Evolutionary conservation across 164 flowering plant genomes (phyloP), one percentile per base, ranked within the genome.

Genomic region (Liquidambar formosana): DNA sequence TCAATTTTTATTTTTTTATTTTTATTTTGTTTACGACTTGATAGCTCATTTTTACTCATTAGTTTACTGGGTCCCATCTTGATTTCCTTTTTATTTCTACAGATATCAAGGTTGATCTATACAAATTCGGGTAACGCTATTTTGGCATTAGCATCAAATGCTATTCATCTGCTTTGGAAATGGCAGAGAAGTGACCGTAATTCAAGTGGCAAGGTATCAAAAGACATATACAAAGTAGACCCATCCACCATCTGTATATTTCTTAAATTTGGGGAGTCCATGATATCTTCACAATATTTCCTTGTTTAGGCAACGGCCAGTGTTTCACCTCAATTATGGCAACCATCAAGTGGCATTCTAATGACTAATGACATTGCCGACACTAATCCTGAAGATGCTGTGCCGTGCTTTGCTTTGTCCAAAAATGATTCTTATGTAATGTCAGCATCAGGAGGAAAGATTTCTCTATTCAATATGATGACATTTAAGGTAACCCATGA

Each of bases 351-450:
- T 78, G 94, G 96, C 66, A 84, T 86, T 74, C 64, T 90, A 28
- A 93, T 93, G 97, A 93, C 94, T 44, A 93, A 93, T 77, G 97
- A 93, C 68, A 67, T 84, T 56, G 46, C 84, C n/a, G 90, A 89
- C 48, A 66, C 85, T 23, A 90, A 84, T 69, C 84, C 90, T 57
- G 97, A 93, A 74, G 96, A 93, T 28, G 84, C 90, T 57, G 93
- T 93, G 16, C 84, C 91, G 23, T 93, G 97, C 81, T 89, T 93
- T 85, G 97, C 97, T 56, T 78, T 93, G 83, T 93, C 97, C 48
- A 93, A 90, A 78, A 90, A 93, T 79, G 97, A 89, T 77, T 85
- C 90, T 18, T 91, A 91, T 72, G 89, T 91, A 4, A 86, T 91
- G 90, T 91, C 97, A 38, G 87, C 94, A 61, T 88, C 93, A 21